These are phyloP conservation scores for Cryptococcus jaspeensis DNA, from an alignment of 1,284 basidiomycete genomes.

Conservation along the genomic window DNA sequence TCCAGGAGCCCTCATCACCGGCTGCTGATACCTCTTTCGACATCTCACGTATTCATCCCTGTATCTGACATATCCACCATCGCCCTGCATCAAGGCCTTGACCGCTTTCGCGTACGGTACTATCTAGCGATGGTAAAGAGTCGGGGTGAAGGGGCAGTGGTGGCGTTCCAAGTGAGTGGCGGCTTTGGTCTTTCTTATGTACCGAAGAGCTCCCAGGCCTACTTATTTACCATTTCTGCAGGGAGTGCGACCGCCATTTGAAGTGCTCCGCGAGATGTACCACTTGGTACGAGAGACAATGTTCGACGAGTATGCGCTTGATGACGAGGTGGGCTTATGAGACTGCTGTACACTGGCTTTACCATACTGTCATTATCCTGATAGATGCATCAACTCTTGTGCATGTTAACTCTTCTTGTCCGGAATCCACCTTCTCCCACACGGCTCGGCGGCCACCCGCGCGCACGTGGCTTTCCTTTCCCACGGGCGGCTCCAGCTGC, in stretches of 20 bases:
- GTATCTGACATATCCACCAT: constrained; percentile 32
- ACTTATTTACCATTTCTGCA: constrained; percentile 8
- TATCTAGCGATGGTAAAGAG: constrained; percentile 37
- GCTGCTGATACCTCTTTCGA: constrained; percentile 10
- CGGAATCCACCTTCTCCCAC: too few species aligned
- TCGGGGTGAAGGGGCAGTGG: constrained; percentile 22
- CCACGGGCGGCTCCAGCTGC: neutral
- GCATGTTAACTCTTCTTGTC: too few species aligned
- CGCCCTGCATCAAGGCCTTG: constrained; percentile 42
- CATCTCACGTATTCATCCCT: constrained; percentile 30
- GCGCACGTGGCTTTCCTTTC: neutral
- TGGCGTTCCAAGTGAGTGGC: constrained; percentile 38
- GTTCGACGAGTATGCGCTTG: constrained; percentile 33
- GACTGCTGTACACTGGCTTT: neutral
- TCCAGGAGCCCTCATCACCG: neutral
- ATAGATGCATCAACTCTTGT: neutral
- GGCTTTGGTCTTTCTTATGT: too few species aligned
- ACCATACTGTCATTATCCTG: neutral
- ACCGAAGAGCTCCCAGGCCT: neutral
- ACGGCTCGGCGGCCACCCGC: neutral
- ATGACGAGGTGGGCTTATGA: neutral
- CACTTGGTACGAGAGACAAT: constrained; percentile 35
- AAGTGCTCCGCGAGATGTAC: constrained; percentile 37
- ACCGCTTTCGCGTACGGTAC: constrained; percentile 35
- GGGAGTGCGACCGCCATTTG: constrained; percentile 26